Percentiles rank a stretch among this genome's conserved stretches.
Conservation (phyloP, 208 protist genomes). For the Crithidia bombi region DNA sequence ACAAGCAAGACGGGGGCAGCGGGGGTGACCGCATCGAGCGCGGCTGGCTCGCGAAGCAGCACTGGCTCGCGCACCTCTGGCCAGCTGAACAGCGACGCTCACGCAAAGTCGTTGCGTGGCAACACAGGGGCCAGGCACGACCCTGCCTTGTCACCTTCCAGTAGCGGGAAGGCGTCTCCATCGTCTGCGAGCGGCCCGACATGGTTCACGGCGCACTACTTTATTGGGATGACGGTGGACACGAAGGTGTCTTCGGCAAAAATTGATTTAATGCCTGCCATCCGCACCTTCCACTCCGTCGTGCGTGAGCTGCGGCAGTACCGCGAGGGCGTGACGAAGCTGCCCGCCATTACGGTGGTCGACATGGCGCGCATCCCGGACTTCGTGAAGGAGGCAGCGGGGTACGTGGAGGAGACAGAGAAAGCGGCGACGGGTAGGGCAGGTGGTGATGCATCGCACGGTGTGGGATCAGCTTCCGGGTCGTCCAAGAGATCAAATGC, state of each 20-base stretch:
- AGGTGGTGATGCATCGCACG: background rate
- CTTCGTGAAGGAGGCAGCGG: conserved; percentile 76
- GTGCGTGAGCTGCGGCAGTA: conserved; percentile 78
- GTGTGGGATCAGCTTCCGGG: background rate
- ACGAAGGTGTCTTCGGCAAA: conserved; percentile 44
- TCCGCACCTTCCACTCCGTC: conserved; percentile 68
- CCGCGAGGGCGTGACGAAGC: conserved; percentile 67
- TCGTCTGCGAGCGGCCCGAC: conserved; percentile 1
- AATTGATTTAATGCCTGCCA: conserved; percentile 75
- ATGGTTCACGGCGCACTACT: conserved; percentile 77
- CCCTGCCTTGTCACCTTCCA: background rate
- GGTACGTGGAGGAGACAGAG: conserved; percentile 44
- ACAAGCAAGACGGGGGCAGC: conserved; percentile 19
- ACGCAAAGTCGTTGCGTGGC: conserved; percentile 8
- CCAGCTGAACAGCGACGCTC: conserved; percentile 13
- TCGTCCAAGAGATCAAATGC: background rate
- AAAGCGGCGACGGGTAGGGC: background rate
- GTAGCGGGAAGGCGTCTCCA: background rate
- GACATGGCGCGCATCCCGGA: conserved; percentile 67
- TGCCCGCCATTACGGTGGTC: conserved; percentile 70
- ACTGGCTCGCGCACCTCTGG: conserved; percentile 23
- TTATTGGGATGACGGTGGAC: conserved; percentile 86
- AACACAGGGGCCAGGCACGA: conserved; percentile 10
- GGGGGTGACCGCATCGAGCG: background rate
- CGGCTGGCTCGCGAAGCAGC: conserved; percentile 22